phyloP scores from a whole-genome alignment of 768 basidiomycete genomes.

The Lentinula sp. region DNA sequence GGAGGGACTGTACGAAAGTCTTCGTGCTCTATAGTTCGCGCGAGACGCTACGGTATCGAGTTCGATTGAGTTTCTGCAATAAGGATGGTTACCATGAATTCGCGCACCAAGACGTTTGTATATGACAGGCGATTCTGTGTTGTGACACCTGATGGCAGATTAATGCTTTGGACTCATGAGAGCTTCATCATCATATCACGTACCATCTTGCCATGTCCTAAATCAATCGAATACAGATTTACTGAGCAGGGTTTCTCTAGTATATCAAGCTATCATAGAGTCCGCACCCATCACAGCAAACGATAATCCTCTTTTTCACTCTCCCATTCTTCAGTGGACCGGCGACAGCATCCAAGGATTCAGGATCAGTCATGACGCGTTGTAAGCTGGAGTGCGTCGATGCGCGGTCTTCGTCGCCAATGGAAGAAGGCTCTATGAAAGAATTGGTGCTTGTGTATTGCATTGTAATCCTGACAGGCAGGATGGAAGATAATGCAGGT shows the following conservation, averaged over 20 bases:
- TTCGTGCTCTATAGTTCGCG: conserved; percentile 44
- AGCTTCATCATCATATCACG: not conserved
- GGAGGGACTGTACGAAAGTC: conserved; percentile 35
- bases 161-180: not conserved
- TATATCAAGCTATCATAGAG: not conserved
- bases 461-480: not conserved
- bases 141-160: conserved; percentile 19
- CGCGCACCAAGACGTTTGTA: conserved; percentile 50
- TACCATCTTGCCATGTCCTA: conserved; percentile 73
- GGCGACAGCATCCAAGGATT: not conserved
- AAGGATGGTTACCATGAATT: not conserved
- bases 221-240: not conserved
- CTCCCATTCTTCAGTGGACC: not conserved
- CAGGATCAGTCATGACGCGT: not conserved
- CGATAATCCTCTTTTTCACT: conserved; percentile 53
- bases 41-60: conserved; percentile 35
- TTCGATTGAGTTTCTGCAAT: not conserved
- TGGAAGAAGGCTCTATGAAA: not conserved
- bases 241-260: not conserved
- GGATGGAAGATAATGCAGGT: too few relatives aligned
- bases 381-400: not conserved
- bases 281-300: conserved; percentile 72
- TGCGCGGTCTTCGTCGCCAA: not conserved
- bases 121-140: conserved; percentile 37
- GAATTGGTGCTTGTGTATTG: not conserved